phyloP scores from a whole-genome alignment of 2,329 filamentous ascomycete species.

The Periconia sp. region DNA sequence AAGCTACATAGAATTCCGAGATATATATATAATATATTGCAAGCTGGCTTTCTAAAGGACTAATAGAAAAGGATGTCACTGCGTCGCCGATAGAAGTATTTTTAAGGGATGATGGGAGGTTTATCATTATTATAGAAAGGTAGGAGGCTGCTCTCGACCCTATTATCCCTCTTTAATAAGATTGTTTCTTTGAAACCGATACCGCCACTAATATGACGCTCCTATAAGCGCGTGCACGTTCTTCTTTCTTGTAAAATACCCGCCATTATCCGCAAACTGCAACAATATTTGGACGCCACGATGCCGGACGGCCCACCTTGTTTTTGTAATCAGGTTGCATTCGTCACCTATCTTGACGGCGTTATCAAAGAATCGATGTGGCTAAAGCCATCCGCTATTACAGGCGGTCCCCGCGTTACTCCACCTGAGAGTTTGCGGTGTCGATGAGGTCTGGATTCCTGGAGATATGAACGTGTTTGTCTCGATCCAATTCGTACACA shows the following conservation, averaged over 20 bases:
- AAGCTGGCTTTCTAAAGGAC: slow-evolving; percentile 45
- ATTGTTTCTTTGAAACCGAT: not conserved
- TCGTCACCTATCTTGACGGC: slow-evolving; percentile 35
- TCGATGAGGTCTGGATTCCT: slow-evolving; percentile 13
- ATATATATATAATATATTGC: slow-evolving; percentile 40
- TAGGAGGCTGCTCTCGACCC: slow-evolving; percentile 4
- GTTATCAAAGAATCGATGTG: slow-evolving; percentile 40
- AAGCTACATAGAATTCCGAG: slow-evolving; percentile 24
- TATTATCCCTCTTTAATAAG: not conserved
- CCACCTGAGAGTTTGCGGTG: slow-evolving; percentile 35
- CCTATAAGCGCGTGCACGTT: slow-evolving; percentile 30
- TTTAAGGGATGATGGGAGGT: slow-evolving; percentile 36
- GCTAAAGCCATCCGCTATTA: slow-evolving; percentile 42
- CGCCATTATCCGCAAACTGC: slow-evolving; percentile 32
- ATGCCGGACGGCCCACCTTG: slow-evolving; percentile 30
- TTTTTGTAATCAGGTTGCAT: slow-evolving; percentile 31
- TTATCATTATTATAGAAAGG: slow-evolving; percentile 40
- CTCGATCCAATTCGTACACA: slow-evolving; percentile 11
- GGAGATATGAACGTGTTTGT: slow-evolving; percentile 14
- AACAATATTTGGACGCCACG: slow-evolving; percentile 27
- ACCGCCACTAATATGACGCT: not conserved
- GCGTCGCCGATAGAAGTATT: slow-evolving; percentile 34
- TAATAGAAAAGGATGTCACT: slow-evolving; percentile 39
- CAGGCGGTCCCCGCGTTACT: slow-evolving; percentile 42
- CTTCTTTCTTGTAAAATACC: slow-evolving; percentile 39